Evolutionary conservation across 148 eudicot species (phyloP).

Genomic region (Nyssa sinensis): DNA sequence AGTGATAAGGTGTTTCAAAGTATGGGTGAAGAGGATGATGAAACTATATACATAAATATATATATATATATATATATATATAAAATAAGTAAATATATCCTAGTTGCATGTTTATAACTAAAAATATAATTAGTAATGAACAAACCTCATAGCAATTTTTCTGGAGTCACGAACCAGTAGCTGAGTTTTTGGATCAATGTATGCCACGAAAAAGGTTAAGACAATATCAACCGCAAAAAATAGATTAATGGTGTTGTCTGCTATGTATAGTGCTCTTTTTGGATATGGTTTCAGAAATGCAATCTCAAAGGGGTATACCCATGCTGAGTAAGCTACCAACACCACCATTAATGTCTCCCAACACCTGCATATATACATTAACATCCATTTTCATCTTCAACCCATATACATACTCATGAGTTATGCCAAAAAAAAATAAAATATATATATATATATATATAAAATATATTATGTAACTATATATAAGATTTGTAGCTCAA

Average conservation of each 20-base stretch:
- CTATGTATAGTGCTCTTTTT: slow-evolving; percentile 36
- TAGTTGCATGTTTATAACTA: no score
- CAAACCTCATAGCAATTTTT: slow-evolving; percentile 64
- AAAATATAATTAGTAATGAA: not conserved
- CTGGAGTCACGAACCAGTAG: slow-evolving; percentile 50
- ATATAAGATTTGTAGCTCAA: no score
- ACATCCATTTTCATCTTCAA: not conserved
- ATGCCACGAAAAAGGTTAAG: slow-evolving; percentile 80
- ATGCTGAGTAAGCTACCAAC: slow-evolving; percentile 66
- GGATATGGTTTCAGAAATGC: slow-evolving; percentile 53
- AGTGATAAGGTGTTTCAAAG: no score
- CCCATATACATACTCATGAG: not conserved
- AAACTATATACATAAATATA: no score
- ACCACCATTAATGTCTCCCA: slow-evolving; percentile 85
- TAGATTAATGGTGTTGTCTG: slow-evolving; percentile 55
- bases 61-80: no score
- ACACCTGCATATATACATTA: slow-evolving; percentile 36
- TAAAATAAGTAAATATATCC: no score
- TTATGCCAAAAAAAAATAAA: no score
- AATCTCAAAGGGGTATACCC: slow-evolving; percentile 85
- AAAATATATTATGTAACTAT: not conserved
- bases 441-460: not conserved
- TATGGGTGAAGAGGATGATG: no score
- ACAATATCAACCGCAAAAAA: slow-evolving; percentile 75
- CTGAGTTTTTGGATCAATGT: slow-evolving; percentile 64